These are phyloP conservation scores for Penicillium soppii DNA, from an alignment of 495 filamentous ascomycete species.

Conservation along the genomic window DNA sequence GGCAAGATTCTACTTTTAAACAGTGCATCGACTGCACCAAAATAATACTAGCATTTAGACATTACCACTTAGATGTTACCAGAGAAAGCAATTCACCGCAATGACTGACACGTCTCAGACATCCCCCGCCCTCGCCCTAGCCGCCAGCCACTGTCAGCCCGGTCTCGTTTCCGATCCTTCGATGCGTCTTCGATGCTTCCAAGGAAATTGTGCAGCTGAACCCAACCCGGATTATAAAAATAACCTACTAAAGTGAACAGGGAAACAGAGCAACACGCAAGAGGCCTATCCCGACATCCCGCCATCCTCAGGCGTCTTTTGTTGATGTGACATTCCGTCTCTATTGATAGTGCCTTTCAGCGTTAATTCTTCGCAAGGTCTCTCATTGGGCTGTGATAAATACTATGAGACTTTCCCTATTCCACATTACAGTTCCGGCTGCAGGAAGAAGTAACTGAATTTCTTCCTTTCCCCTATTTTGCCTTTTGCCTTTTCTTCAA, in stretches of 20 bases:
- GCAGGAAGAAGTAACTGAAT: slow-evolving; percentile 3
- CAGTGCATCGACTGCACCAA: neutral
- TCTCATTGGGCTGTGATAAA: neutral
- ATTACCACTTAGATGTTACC: neutral
- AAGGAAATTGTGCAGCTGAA: neutral
- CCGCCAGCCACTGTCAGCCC: slow-evolving; percentile 18
- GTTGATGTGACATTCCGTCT: slow-evolving; percentile 13
- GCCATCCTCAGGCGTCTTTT: slow-evolving; percentile 16
- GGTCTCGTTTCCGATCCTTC: slow-evolving; percentile 28
- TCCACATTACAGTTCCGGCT: neutral
- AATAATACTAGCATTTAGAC: neutral
- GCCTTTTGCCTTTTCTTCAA: neutral
- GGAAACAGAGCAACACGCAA: slow-evolving; percentile 6
- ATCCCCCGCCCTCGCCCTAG: slow-evolving; percentile 7
- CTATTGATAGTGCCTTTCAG: neutral
- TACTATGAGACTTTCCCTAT: neutral
- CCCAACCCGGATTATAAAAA: slow-evolving; percentile 14
- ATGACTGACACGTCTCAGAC: slow-evolving; percentile 10
- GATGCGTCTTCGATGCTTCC: slow-evolving; percentile 40
- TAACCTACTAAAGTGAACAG: slow-evolving; percentile 1
- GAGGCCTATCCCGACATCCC: slow-evolving; percentile 22
- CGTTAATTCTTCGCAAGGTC: too few relatives aligned
- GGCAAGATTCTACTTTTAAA: neutral
- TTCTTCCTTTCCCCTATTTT: neutral
- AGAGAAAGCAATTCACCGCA: neutral